A percentile compares a stretch with the other conserved stretches of the same genome.
Evolutionary conservation across 352 stramenopile species (phyloP).

Genomic region (Phytophthora sp.): DNA sequence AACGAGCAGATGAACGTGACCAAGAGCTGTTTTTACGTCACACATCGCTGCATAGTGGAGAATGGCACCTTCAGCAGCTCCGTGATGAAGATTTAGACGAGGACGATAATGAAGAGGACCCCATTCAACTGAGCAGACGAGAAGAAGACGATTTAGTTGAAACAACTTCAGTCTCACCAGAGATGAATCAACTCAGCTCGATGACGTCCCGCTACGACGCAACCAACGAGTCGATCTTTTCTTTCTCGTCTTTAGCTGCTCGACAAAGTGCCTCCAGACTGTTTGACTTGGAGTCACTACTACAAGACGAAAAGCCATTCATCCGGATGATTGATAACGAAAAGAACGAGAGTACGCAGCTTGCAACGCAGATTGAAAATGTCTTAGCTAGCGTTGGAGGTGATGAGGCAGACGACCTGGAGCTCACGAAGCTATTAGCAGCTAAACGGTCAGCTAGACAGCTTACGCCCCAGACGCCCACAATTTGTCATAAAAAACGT

Average conservation of each 20-base stretch:
- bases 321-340: not conserved
- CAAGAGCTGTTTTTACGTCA: constrained; percentile 49
- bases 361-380: constrained; percentile 1
- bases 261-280: constrained; percentile 22
- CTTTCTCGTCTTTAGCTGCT: constrained; percentile 24
- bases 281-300: constrained; percentile 68
- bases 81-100: constrained; percentile 14
- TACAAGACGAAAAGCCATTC: constrained; percentile 30
- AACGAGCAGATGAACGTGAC: constrained; percentile 39
- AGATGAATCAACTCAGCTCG: no score
- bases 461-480: not conserved
- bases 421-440: constrained; percentile 37
- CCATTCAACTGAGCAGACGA: constrained; percentile 30
- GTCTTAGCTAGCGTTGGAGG: constrained; percentile 2
- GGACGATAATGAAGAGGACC: constrained; percentile 21
- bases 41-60: constrained; percentile 41
- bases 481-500: not conserved
- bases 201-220: not conserved
- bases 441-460: constrained; percentile 39
- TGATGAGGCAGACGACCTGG: constrained; percentile 29
- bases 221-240: constrained; percentile 39
- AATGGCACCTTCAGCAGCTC: constrained; percentile 39
- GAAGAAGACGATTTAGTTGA: constrained; percentile 2
- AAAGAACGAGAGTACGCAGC: not conserved
- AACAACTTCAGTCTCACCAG: no score